A percentile compares a stretch with the other conserved stretches of the same genome.
phyloP scores from a whole-genome alignment of 371 early-diverging fungal species.

The Rhizopus sp. region DNA sequence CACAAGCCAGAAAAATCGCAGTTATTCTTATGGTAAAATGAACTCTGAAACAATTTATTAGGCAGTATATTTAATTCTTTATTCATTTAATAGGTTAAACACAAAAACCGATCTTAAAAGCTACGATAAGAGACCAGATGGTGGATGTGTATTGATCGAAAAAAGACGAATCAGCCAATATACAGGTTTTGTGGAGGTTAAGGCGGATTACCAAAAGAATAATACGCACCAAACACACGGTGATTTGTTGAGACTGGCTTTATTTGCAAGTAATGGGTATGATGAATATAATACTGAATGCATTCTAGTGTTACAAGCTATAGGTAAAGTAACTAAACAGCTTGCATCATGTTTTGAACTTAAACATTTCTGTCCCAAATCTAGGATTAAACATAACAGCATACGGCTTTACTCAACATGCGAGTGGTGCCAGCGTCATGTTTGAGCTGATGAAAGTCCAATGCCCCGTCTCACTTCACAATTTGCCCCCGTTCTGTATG shows the following conservation, averaged over 20 bases:
- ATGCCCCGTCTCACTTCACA: slow-evolving; percentile 11
- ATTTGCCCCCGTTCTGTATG: slow-evolving; percentile 14
- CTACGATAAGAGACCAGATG: slow-evolving; percentile 18
- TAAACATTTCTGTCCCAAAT: slow-evolving; percentile 12
- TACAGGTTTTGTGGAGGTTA: slow-evolving; percentile 20
- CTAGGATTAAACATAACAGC: slow-evolving; percentile 19
- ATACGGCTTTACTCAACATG: slow-evolving; percentile 19
- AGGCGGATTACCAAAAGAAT: slow-evolving; percentile 21
- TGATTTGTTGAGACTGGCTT: slow-evolving; percentile 18
- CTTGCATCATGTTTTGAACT: slow-evolving; percentile 13
- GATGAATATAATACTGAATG: slow-evolving; percentile 17
- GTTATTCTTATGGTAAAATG: slow-evolving; percentile 20
- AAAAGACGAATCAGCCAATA: slow-evolving; percentile 17
- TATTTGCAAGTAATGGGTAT: slow-evolving; percentile 16
- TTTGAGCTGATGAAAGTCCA: slow-evolving; percentile 23
- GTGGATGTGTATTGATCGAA: slow-evolving; percentile 15
- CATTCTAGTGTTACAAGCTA: slow-evolving; percentile 17
- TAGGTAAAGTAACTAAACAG: slow-evolving; percentile 20
- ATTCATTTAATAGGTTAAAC: slow-evolving; percentile 20
- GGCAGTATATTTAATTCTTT: slow-evolving; percentile 20
- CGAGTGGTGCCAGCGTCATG: slow-evolving; percentile 15
- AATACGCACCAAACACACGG: slow-evolving; percentile 14
- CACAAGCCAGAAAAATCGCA: slow-evolving; percentile 12
- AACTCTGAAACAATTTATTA: slow-evolving; percentile 19
- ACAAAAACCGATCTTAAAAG: slow-evolving; percentile 15